These are phyloP conservation scores for Puccinellia tenuiflora DNA, from an alignment of 176 grass and related monocot genomes.

Conservation along the genomic window DNA sequence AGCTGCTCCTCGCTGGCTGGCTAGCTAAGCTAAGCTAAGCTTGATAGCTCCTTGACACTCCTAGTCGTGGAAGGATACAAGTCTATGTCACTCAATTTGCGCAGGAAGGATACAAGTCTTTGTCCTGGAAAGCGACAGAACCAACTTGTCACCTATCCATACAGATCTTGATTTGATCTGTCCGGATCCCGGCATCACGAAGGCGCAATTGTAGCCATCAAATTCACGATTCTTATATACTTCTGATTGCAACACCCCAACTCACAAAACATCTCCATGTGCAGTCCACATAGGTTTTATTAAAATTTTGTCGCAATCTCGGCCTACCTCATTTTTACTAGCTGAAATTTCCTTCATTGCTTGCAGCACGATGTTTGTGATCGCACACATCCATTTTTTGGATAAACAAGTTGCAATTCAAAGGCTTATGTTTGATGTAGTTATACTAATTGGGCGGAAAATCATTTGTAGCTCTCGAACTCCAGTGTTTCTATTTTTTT, in stretches of 20 bases:
- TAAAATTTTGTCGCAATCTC: not conserved
- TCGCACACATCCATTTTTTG: too few species aligned
- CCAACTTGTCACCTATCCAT: constrained; percentile 14
- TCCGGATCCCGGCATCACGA: not conserved
- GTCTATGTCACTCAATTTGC: not conserved
- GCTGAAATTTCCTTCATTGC: not conserved
- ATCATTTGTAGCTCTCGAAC: too few species aligned
- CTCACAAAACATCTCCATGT: not conserved
- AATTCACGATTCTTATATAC: constrained; percentile 25
- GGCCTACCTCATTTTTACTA: not conserved
- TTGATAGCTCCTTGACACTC: constrained; percentile 5
- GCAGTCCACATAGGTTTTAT: not conserved
- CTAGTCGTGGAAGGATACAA: not conserved
- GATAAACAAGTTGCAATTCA: not conserved
- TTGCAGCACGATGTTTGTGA: too few species aligned
- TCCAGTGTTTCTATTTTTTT: too few species aligned
- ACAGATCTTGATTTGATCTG: not conserved
- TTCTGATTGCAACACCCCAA: constrained; percentile 20
- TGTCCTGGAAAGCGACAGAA: constrained; percentile 25
- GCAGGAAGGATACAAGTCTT: not conserved
- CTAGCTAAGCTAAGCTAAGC: not conserved
- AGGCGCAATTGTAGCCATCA: not conserved
- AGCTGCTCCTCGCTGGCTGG: constrained; percentile 1
- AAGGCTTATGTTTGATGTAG: not conserved
- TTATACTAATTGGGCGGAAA: too few species aligned